phyloP scores from a whole-genome alignment of 2,329 filamentous ascomycete genomes.

The Ascochyta koolunga region DNA sequence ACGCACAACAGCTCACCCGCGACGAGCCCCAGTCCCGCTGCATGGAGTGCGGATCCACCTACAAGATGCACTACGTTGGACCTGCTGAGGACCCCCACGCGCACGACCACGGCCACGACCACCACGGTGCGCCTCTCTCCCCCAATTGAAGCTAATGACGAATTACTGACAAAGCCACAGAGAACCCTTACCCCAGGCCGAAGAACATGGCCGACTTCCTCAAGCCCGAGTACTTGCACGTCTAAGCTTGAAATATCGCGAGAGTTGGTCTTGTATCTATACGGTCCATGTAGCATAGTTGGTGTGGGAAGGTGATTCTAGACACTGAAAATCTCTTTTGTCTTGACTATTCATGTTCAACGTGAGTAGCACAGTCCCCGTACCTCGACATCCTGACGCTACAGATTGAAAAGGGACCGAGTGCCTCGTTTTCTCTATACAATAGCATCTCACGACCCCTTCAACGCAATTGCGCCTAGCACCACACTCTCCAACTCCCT shows the following conservation, averaged over 20 bases:
- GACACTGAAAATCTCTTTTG: conserved; percentile 8
- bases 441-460: conserved; percentile 57
- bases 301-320: conserved; percentile 29
- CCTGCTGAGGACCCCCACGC: conserved; percentile 74
- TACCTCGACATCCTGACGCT: too few relatives aligned
- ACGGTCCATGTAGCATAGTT: conserved; percentile 46
- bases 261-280: conserved; percentile 38
- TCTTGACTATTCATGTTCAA: not conserved
- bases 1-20: conserved; percentile 70
- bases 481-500: conserved; percentile 71
- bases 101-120: conserved; percentile 59
- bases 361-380: not conserved
- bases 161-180: conserved; percentile 12
- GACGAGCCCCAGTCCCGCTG: conserved; percentile 93
- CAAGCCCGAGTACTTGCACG: conserved; percentile 90
- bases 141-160: not conserved
- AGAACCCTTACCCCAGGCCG: conserved; percentile 67
- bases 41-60: conserved; percentile 93
- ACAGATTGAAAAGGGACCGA: too few relatives aligned
- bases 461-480: conserved; percentile 78
- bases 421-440: too few relatives aligned
- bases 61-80: conserved; percentile 98
- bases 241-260: conserved; percentile 26
- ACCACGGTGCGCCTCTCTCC: conserved; percentile 27
- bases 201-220: conserved; percentile 98